Evolutionary conservation across 345 rosid species (phyloP).

Genomic region (Brassica carinata): DNA sequence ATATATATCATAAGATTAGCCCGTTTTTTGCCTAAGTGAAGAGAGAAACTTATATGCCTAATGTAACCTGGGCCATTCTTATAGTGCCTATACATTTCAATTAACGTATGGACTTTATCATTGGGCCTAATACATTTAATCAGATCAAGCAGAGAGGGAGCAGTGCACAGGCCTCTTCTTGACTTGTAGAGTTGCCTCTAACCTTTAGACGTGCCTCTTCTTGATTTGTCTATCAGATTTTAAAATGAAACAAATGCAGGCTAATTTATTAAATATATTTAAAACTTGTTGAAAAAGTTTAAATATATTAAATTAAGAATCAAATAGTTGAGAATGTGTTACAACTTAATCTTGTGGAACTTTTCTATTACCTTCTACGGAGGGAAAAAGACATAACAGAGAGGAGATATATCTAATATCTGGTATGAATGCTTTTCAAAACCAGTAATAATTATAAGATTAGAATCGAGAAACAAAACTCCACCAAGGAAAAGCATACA

Average conservation of each 20-base stretch:
- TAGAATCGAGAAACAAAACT: no score
- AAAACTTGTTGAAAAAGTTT: no score
- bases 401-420: no score
- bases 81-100: neutral
- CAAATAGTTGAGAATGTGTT: conserved; percentile 15
- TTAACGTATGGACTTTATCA: neutral
- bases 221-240: neutral
- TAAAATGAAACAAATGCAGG: neutral
- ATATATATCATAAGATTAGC: neutral
- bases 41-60: neutral
- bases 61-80: neutral
- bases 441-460: no score
- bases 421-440: no score
- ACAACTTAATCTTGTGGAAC: conserved; percentile 4
- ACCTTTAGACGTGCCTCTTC: neutral
- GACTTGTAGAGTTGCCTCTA: neutral
- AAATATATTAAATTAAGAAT: conserved; percentile 21
- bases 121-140: conserved; percentile 4
- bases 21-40: neutral
- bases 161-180: neutral
- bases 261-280: conserved; percentile 1
- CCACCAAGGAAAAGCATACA: no score
- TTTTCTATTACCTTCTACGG: conserved; percentile 26
- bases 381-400: no score
- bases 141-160: neutral